Base-by-base conservation (phyloP, 202 grass and related monocot species). In the Panicum hallii region DNA sequence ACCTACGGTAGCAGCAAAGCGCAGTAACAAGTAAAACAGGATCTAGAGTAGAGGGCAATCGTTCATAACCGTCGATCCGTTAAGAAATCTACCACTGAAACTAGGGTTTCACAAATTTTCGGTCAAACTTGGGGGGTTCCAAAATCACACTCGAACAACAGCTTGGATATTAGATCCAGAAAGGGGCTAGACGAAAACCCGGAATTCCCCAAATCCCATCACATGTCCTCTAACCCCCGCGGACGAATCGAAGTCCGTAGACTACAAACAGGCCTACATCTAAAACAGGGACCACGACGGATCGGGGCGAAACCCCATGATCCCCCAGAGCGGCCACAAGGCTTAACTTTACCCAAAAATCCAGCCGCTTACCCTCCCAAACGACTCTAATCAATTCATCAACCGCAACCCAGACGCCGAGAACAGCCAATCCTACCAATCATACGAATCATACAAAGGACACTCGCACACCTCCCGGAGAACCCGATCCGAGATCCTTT, bases 401-500 rank as follows among this genome's bases (percentile, higher is more conserved):
- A 53, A 68, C 43, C 30, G 0, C 42, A 7, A 13, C 42, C 7
- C 44, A 38, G 34, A 40, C 4, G 7, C 16, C n/a, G 30, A 0
- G 32, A 74, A 6, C 49, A 54, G 38, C 10, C 11, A 75, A 40
- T 20, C 75, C 9, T 26, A 63, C 60, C 46, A 9, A 72, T 72
- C 14, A 30, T 53, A 63, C 20, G 11, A 43, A 84, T 75, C 70
- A 9, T n/a, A 70, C 9, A 22, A 22, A 4, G 5, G 1, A n/a
- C 34, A 48, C 0, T 14, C 2, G 44, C 69, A 15, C 7, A 38
- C 5, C 80, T 34, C 48, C 28, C 2, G 32, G 30, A 14, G 71
- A n/a, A 49, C 7, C 40, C 49, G 36, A 28, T 1, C 36, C 47
- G 14, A 87, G 89, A 87, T 80, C 89, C 40, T 54, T 20, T 14